These are phyloP conservation scores for Claviceps paspali DNA, from an alignment of 2,329 filamentous ascomycete genomes.

Conservation along the genomic window DNA sequence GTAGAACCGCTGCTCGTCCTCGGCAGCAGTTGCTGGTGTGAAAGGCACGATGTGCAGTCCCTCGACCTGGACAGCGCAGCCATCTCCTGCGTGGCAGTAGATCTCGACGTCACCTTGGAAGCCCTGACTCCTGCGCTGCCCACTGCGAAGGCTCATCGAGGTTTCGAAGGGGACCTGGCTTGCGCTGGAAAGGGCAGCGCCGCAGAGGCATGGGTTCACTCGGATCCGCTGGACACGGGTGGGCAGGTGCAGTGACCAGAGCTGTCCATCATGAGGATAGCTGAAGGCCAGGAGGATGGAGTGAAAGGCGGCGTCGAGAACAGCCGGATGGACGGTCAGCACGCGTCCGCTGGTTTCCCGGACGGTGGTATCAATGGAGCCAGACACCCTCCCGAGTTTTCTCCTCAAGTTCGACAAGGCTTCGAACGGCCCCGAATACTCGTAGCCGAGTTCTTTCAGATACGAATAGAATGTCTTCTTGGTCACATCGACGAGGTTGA, in stretches of 20 bases:
- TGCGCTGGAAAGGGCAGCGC: too few species aligned
- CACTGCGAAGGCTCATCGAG: background rate
- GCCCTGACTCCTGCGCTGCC: background rate
- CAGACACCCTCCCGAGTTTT: background rate
- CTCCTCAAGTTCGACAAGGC: background rate
- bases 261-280: conserved; percentile 17
- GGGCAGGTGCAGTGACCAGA: conserved; percentile 19
- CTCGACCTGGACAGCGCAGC: background rate
- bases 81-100: too few species aligned
- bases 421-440: background rate
- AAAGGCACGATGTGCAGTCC: background rate
- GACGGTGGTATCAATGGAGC: background rate
- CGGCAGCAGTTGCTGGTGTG: background rate
- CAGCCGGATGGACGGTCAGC: conserved; percentile 18
- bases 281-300: conserved; percentile 17
- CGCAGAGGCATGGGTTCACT: conserved; percentile 3
- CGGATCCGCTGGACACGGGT: conserved; percentile 11
- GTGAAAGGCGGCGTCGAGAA: conserved; percentile 22
- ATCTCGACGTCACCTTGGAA: background rate
- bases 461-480: background rate
- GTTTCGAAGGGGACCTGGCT: background rate
- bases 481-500: background rate
- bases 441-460: background rate
- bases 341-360: background rate
- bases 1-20: background rate